Percentiles rank a stretch among this genome's conserved stretches.
phyloP scores from a whole-genome alignment of 768 basidiomycete species.

The Boletellus emodensis region DNA sequence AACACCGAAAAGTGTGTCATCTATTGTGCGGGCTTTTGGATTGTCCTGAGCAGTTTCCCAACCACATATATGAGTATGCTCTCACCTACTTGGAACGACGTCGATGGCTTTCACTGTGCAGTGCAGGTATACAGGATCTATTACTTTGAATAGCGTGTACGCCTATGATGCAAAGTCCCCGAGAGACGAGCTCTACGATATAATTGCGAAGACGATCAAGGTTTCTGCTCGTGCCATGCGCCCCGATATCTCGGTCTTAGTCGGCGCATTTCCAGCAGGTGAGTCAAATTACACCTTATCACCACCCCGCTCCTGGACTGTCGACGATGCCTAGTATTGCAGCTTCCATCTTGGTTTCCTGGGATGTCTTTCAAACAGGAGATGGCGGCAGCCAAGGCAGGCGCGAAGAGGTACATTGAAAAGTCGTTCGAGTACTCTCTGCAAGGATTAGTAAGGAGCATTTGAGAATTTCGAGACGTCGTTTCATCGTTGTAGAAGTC shows the following conservation, averaged over 20 bases:
- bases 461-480: background rate
- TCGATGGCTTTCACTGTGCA: background rate
- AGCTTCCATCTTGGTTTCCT: slow-evolving; percentile 23
- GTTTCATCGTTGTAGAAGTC: slow-evolving; percentile 7
- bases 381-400: slow-evolving; percentile 13
- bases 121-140: slow-evolving; percentile 17
- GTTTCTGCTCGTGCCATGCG: slow-evolving; percentile 11
- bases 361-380: slow-evolving; percentile 22
- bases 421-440: slow-evolving; percentile 15
- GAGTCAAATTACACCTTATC: background rate
- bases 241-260: slow-evolving; percentile 15
- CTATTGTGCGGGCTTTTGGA: slow-evolving; percentile 33
- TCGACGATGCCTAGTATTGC: slow-evolving; percentile 9
- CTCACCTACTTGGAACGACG: background rate
- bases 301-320: background rate
- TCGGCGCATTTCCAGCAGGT: slow-evolving; percentile 16
- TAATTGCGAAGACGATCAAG: slow-evolving; percentile 4
- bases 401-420: slow-evolving; percentile 15
- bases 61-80: slow-evolving; percentile 33
- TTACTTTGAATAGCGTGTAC: slow-evolving; percentile 21
- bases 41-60: slow-evolving; percentile 30
- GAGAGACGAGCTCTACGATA: slow-evolving; percentile 14
- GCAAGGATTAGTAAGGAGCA: slow-evolving; percentile 13
- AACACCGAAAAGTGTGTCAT: slow-evolving; percentile 27
- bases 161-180: slow-evolving; percentile 13